Evolutionary conservation across 2,329 filamentous ascomycete species (phyloP), one percentile per base, ranked within the genome.

Genomic region (Alternaria metachromatica): DNA sequence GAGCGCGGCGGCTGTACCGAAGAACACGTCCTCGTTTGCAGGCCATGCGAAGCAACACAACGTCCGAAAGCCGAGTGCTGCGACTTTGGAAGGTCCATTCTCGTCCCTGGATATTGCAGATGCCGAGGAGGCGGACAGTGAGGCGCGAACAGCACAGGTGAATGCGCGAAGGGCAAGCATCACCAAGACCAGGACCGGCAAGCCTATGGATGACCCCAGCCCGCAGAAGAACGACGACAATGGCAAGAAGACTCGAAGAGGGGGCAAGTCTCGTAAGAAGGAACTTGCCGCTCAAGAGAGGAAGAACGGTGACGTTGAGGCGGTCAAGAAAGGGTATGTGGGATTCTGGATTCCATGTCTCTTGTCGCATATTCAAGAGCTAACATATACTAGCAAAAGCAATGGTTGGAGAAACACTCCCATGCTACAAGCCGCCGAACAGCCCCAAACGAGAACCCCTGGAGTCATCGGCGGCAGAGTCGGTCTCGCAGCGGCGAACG

Each of bases 331-430:
- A 72, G 70, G 72, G 72, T 78, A 72, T 23, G 77, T 80, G 25
- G 71, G 46, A 74, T 81, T 33, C 74, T 45, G 30, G 15, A 44
- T 33, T 5, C 25, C 69, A 43, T 8, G 12, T 18, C 9, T 15
- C 11, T 5, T 9, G 18, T 57, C 13, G 15, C 33, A 50, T 26
- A 12, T 26, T 28, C 45, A 46, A 11, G 54, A 50, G 55, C 69
- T 74, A 49, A 74, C 67, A 12, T 18, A 9, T 23, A 49, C 43
- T 75, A 80, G 80, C 74, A 86, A 85, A 73, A 87, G 85, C 60
- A 90, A 89, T 72, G 89, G 89, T 25, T 91, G 89, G 89, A 86
- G 89, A 64, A 87, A 89, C 72, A 91, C 89, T 44, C 89, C 89
- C 1, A 84, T 91, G 60, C 84, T 91, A 18, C 87, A 93, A 86